Evolutionary conservation across 306 rosid species (phyloP).

Genomic region (Rosa persica): DNA sequence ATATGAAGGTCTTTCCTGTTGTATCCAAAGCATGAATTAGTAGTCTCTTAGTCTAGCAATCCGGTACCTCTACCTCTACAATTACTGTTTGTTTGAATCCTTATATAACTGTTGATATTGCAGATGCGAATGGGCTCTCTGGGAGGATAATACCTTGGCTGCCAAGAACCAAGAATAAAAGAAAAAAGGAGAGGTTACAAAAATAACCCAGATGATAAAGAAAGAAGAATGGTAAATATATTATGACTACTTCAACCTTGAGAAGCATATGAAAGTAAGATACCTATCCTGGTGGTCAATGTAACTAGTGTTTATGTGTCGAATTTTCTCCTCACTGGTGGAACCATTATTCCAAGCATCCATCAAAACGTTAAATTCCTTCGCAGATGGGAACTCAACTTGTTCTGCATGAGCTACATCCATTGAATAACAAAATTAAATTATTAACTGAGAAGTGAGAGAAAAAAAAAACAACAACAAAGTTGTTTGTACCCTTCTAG

Average conservation of each 20-base stretch:
- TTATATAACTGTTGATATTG: slow-evolving; percentile 39
- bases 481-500: background rate
- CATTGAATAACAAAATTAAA: background rate
- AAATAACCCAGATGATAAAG: background rate
- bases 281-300: slow-evolving; percentile 40
- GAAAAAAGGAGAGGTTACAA: background rate
- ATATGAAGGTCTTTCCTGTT: slow-evolving; percentile 14
- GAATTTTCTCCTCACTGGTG: slow-evolving; percentile 28
- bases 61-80: slow-evolving; percentile 32
- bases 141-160: slow-evolving; percentile 44
- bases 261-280: background rate
- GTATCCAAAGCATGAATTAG: slow-evolving; percentile 27
- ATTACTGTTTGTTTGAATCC: slow-evolving; percentile 25
- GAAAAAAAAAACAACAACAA: background rate
- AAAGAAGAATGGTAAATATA: background rate
- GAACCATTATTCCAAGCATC: slow-evolving; percentile 37
- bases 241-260: background rate
- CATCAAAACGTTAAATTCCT: slow-evolving; percentile 26
- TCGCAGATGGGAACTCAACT: slow-evolving; percentile 30
- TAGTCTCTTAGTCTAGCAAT: slow-evolving; percentile 18
- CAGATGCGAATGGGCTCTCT: slow-evolving; percentile 46
- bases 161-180: background rate
- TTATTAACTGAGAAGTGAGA: background rate
- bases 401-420: slow-evolving; percentile 26
- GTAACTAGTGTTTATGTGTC: slow-evolving; percentile 26